Conservation (phyloP, 2,329 filamentous ascomycete genomes). For the Chalaropsis thielavioides region DNA sequence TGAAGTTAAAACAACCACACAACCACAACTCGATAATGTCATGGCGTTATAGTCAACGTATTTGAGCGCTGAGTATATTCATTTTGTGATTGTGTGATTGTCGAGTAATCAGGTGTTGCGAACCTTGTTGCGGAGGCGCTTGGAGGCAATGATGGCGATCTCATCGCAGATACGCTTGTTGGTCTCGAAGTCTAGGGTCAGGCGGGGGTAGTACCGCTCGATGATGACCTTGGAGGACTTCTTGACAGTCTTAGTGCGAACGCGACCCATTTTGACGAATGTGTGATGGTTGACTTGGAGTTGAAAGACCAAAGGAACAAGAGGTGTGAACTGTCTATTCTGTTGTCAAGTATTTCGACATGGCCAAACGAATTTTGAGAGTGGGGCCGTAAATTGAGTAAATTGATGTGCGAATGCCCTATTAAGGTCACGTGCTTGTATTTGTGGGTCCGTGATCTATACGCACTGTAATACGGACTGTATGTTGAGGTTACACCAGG, state of each 20-base stretch:
- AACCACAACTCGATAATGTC: not conserved
- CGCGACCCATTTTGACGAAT: conserved; percentile 53
- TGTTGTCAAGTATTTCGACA: conserved; percentile 9
- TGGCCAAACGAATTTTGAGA: conserved; percentile 2
- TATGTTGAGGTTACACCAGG: not conserved
- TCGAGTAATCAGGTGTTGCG: not conserved
- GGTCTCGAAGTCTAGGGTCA: conserved; percentile 99
- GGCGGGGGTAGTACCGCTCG: conserved; percentile 92
- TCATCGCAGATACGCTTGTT: conserved; percentile 99
- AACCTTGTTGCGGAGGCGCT: conserved; percentile 99
- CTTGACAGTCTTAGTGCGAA: conserved; percentile 57
- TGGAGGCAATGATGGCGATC: conserved; percentile 97
- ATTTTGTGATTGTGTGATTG: not conserved
- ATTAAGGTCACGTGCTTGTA: conserved; percentile 4
- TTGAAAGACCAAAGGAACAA: conserved; percentile 10
- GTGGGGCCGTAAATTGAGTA: not conserved
- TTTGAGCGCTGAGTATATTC: not conserved
- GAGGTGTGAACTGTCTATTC: not conserved
- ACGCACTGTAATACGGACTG: not conserved
- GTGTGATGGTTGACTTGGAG: conserved; percentile 28
- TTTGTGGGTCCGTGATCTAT: not conserved
- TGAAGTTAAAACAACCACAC: conserved; percentile 11
- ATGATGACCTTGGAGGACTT: conserved; percentile 98
- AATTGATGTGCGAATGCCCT: conserved; percentile 13
- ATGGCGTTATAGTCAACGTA: not conserved